Base-by-base conservation (phyloP, 129 eudicot species). In the Kitagawia praeruptora region DNA sequence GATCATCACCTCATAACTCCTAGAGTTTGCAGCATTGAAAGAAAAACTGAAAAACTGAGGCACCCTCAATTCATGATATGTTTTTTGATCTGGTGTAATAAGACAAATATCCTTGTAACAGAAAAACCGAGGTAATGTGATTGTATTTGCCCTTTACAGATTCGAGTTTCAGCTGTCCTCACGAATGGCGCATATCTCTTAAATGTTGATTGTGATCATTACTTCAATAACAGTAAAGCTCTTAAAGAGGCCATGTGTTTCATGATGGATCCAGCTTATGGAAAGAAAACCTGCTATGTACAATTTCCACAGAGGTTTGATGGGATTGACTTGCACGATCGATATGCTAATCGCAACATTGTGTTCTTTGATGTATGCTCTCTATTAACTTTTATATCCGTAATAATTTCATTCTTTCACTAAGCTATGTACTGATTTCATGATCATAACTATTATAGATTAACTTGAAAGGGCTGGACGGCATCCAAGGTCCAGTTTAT, bases 211-310 rank as follows among this genome's bases (percentile, higher is more conserved):
- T 89, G 97, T 83, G 97, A 92, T 88, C 97, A 92, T 84, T 92
- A 92, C 91, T 92, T 92, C 81, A 92, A 92, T 81, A 92, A 89
- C 79, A 88, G 95, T 81, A 92, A 92, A 88, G 90, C 91, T 84
- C 90, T 90, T 76, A 92, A 90, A 84, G 97, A 89, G 84, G 97
- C 97, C 46, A 92, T 92, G 97, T 89, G 97, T 78, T 92, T 92
- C 85, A 75, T 92, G 93, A 92, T 92, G 97, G 97, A 92, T 75
- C 97, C 97, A 23, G 93, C 85, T 63, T 79, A 77, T 53, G 97
- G 97, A 79, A 89, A 85, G 87, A 92, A 85, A 81, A 89, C 91
- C 15, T 92, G 97, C 77, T 92, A 92, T 76, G 96, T 89, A 46
- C 97, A 92, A 77, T 92, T 92, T 80, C 97, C 97, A 1, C 97